Base-by-base conservation (phyloP, 2,329 filamentous ascomycete species). In the Diplocarpon rosae region DNA sequence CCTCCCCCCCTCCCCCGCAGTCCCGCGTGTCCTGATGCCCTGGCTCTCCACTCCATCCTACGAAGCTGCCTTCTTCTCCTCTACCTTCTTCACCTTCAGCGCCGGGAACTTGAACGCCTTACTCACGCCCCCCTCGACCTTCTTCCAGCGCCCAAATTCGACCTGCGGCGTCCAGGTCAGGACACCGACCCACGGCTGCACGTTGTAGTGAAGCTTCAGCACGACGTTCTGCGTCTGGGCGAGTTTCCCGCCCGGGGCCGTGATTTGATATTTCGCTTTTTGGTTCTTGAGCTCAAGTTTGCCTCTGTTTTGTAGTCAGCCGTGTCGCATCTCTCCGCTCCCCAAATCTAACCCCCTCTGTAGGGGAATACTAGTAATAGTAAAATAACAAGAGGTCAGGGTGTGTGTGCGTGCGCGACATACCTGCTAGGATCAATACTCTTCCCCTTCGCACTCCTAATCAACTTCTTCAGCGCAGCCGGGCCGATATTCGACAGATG, bases 221-320 rank as follows among this genome's bases (percentile, higher is more conserved):
- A 77, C 80, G 45, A 90, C 86, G 62, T 92, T 80, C 40, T 74
- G 69, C 39, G 78, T 71, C 59, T 83, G 74, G 37, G 85, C 84
- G 53, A 96, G 73, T 63, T 80, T 80, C 49, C 89, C 85, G 10
- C 75, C 76, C 10, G 90, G 85, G 63, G 95, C 88, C 4, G 89
- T 94, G 66, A 98, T 92, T 62, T 95, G 88, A 71, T 98, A 98
- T 66, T 98, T 98, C 2, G 89, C 85, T 61, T 82, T 83, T 64
- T 95, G 86, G 64, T 89, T 89, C 61, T 80, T 78, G 53, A 96
- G 73, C 46, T 77, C 74, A 32, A 96, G 67, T 42, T 84, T 74
- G 27, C 89, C 90, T 5, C 81, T 80, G 47, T 46, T 9, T 2
- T 40, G 6, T 42, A 44, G 37, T 56, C 30, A 32, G 11, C 11